Evolutionary conservation across 2,329 filamentous ascomycete genomes (phyloP).

Genomic region (Beauveria bassiana): DNA sequence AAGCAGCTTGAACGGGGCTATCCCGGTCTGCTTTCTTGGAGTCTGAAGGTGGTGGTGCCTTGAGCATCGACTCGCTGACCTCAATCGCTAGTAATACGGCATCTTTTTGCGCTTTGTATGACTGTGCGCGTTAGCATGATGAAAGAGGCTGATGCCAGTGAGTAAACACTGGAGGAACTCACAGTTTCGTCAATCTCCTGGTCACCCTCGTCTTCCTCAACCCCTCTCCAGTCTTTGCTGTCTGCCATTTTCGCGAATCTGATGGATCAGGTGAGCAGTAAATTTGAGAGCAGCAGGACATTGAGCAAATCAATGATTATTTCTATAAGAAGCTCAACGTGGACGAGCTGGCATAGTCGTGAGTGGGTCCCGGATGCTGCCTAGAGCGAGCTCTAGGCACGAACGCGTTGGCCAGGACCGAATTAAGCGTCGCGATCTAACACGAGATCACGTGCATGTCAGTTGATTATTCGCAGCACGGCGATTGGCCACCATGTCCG

Average conservation of each 20-base stretch:
- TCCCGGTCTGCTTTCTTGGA: slow-evolving; percentile 73
- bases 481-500: neutral
- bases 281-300: neutral
- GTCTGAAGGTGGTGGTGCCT: slow-evolving; percentile 51
- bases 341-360: neutral
- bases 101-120: slow-evolving; percentile 89
- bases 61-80: slow-evolving; percentile 81
- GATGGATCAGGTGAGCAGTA: neutral
- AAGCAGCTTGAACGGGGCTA: slow-evolving; percentile 70
- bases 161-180: slow-evolving; percentile 17
- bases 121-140: slow-evolving; percentile 38
- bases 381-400: slow-evolving; percentile 9
- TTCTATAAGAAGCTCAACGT: neutral
- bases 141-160: neutral
- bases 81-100: slow-evolving; percentile 97
- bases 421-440: neutral
- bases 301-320: neutral
- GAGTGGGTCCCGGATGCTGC: slow-evolving; percentile 6
- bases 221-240: slow-evolving; percentile 36
- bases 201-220: slow-evolving; percentile 58
- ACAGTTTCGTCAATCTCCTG: slow-evolving; percentile 55
- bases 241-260: slow-evolving; percentile 23
- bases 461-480: neutral
- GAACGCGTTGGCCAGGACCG: neutral
- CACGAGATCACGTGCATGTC: slow-evolving; percentile 10